phyloP scores from a whole-genome alignment of 2,329 filamentous ascomycete genomes.

The Tolypocladium guangdongense region DNA sequence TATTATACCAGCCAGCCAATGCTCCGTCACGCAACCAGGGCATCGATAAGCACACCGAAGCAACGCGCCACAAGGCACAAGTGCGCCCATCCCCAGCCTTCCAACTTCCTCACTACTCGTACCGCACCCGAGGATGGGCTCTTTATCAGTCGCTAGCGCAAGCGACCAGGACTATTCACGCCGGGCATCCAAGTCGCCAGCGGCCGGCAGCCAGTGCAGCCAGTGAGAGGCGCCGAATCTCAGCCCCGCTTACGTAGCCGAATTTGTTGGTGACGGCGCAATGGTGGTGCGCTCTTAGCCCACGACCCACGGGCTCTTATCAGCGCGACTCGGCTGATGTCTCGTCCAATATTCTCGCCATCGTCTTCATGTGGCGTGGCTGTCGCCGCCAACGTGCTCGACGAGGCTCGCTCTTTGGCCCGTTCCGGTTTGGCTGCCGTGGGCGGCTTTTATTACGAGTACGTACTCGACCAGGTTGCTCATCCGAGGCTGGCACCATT shows the following conservation, averaged over 20 bases:
- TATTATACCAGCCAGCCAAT: neutral
- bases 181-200: neutral
- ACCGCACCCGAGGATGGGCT: neutral
- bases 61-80: neutral
- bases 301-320: too few species aligned
- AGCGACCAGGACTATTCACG: neutral
- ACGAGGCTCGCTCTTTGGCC: neutral
- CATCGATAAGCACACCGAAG: neutral
- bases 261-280: conserved; percentile 19
- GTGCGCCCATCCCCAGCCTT: neutral
- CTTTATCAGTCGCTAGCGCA: neutral
- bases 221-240: conserved; percentile 4
- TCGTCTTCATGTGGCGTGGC: neutral
- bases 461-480: too few species aligned
- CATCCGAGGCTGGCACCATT: neutral
- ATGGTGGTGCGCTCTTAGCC: too few species aligned
- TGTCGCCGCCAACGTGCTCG: neutral
- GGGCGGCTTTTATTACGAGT: neutral
- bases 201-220: conserved; percentile 5
- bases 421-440: neutral
- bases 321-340: neutral
- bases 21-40: too few species aligned
- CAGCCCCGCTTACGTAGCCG: conserved; percentile 21
- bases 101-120: neutral
- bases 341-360: neutral